Base-by-base conservation (phyloP, 2,329 filamentous ascomycete genomes). In the Nemania sp. region DNA sequence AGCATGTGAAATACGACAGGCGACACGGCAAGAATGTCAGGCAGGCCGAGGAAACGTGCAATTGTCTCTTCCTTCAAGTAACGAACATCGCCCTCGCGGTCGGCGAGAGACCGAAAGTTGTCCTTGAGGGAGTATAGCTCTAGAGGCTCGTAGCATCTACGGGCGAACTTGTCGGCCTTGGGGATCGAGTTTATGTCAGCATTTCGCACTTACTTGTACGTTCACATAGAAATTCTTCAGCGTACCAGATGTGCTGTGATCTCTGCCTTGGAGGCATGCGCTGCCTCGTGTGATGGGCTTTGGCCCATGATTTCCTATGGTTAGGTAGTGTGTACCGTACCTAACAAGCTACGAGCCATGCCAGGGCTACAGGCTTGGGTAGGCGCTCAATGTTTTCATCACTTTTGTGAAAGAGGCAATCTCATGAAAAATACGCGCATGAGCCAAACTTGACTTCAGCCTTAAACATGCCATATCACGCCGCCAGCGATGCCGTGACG, bases 81-180 rank as follows among this genome's bases (percentile, higher is more conserved):
- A 46, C 77, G 77, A 41, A 89, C 73, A 37, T 77, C 74, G 43
- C 79, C 81, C 65, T 87, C 78, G 14, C 79, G 72, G 62, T 90
- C 86, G 59, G 88, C 85, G 17, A 91, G 82, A 52, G 78, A 81
- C 54, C 79, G 80, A 74, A 91, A 91, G 65, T 90, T 86, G 66
- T 89, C 83, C 63, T 85, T 86, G 71, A 90, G 83, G 26, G 82
- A 89, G 71, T 88, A 89, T 24, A 89, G 75, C 70, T 91, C 88
- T 51, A 91, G 77, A 1, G 84, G 79, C 0, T 84, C 84, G 71
- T 88, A 90, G 71, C 85, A 89, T 65, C 84, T 86, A 54, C 83
- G 80, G 50, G 83, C 86, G 68, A 91, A 90, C 62, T 74, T 80
- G 50, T 75, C 71, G 59, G 83, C 83, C 84, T 87, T 53, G 15